Conservation (phyloP, 2,329 filamentous ascomycete species). For the Rhinocladiella similis region DNA sequence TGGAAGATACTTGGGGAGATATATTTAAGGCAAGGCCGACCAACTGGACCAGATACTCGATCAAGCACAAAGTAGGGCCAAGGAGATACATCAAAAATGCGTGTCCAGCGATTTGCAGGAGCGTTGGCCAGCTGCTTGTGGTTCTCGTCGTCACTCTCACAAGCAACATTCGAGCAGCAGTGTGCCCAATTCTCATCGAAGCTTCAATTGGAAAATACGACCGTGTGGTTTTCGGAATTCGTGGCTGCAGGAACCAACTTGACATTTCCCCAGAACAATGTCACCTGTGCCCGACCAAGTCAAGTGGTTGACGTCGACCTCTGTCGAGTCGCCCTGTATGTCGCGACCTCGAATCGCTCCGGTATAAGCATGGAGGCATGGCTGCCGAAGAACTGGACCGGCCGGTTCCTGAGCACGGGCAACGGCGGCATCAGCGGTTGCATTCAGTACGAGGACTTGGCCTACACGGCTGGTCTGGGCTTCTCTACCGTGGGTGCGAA, state of each 20-base stretch:
- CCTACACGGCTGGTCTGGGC: slow-evolving; percentile 43
- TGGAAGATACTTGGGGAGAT: too few relatives aligned
- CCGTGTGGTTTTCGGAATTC: slow-evolving; percentile 33
- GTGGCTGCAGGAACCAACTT: slow-evolving; percentile 41
- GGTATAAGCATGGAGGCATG: slow-evolving; percentile 47
- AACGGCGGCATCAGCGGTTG: slow-evolving; percentile 53
- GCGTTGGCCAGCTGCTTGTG: not conserved
- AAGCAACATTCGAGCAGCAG: not conserved
- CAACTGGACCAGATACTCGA: too few relatives aligned
- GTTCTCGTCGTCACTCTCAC: not conserved
- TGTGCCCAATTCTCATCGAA: not conserved
- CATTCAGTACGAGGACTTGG: slow-evolving; percentile 48
- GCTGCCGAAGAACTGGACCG: slow-evolving; percentile 40
- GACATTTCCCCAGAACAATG: slow-evolving; percentile 38
- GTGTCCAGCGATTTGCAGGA: too few relatives aligned
- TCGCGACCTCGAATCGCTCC: slow-evolving; percentile 45
- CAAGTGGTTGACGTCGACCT: slow-evolving; percentile 40
- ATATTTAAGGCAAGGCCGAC: too few relatives aligned
- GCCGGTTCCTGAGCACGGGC: slow-evolving; percentile 49
- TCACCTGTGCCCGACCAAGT: slow-evolving; percentile 36
- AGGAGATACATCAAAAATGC: too few relatives aligned
- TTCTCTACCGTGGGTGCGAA: slow-evolving; percentile 52
- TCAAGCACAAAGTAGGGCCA: too few relatives aligned
- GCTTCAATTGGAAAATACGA: slow-evolving; percentile 23
- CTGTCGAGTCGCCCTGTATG: slow-evolving; percentile 45